Evolutionary conservation across 108 stramenopile species (phyloP), one percentile per base, ranked within the genome.

Genomic region (Phaeodactylum tricornutum): DNA sequence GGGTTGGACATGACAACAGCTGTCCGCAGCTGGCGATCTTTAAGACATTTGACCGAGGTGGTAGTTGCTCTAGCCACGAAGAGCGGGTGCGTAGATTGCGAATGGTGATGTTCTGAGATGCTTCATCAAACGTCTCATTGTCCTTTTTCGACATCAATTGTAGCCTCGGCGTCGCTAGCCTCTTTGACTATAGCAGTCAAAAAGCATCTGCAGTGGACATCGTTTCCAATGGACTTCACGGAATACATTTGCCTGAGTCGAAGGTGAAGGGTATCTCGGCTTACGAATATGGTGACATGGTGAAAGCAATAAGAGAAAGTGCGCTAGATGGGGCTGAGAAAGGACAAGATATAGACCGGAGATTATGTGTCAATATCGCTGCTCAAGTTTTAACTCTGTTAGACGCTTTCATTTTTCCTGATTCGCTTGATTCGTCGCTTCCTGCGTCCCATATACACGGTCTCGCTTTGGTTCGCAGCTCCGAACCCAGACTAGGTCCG

Each of bases 391-490:
- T 91, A 38, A 61, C 74, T 23, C 62, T 91, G 4, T 69, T 91
- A 1, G 88, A 91, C 67, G 79, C 82, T 14, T 91, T 86, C 46
- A 81, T 91, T 34, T 91, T 91, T 45, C 84, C 84, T 1, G 82
- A 88, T 9, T 74, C 75, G 30, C 50, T 81, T 7, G 87, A 88
- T 51, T 55, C 66, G 30, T 40, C 66, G 8, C 58, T 56, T n/a
- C 64, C 72, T 26, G 49, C 71, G 15, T 77, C 80, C 16, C 79
- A 88, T 61, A 67, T 84, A n/a, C 79, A 85, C 50, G 79, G 81
- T 0, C 65, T 86, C 34, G 66, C 81, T 4, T 53, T 91, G 21
- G 84, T 91, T 17, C 62, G 79, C 39, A 78, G 66, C 44, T 74
- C 67, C 1, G 88, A 91, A 41, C 62, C 81, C 17, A 51, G 82